Percentiles rank a stretch among this genome's conserved stretches.
Conservation (phyloP, 805 yeast genomes). For the Barnettozyma californica region DNA sequence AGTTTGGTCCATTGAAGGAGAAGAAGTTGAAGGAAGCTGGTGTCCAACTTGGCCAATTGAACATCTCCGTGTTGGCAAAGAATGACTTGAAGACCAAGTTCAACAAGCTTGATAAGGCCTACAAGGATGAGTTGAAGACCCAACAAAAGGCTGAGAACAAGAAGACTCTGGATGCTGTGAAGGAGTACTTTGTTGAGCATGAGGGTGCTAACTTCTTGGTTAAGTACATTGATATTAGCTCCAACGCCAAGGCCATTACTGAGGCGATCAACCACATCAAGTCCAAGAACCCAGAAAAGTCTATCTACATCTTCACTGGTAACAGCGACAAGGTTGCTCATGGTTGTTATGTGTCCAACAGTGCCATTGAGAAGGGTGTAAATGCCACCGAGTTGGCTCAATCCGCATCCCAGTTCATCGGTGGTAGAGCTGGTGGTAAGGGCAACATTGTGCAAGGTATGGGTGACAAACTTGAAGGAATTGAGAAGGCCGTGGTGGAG, state of each 20-base stretch:
- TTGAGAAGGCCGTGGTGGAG: conserved; percentile 68
- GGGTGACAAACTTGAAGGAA: conserved; percentile 75
- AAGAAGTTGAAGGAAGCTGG: conserved; percentile 76
- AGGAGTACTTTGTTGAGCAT: conserved; percentile 55
- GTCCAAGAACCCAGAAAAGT: conserved; percentile 66
- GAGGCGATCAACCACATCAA: conserved; percentile 86
- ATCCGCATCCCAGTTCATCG: conserved; percentile 66
- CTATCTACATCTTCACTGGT: conserved; percentile 79
- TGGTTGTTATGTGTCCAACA: conserved; percentile 83
- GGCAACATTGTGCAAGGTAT: conserved; percentile 96
- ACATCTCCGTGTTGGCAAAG: conserved; percentile 79
- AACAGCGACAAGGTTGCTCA: conserved; percentile 79
- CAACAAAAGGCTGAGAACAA: conserved; percentile 86
- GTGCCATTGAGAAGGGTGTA: conserved; percentile 61
- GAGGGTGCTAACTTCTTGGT: conserved; percentile 56
- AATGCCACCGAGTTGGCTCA: conserved; percentile 72
- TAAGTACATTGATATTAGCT: conserved; percentile 59
- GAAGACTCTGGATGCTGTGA: conserved; percentile 72
- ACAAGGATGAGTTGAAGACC: conserved; percentile 82
- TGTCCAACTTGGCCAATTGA: conserved; percentile 74
- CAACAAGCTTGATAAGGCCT: conserved; percentile 72
- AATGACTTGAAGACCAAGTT: conserved; percentile 69
- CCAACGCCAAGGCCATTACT: conserved; percentile 90
- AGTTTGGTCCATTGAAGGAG: conserved; percentile 77
- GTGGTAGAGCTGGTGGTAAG: conserved; percentile 99